Evolutionary conservation across 192 early-diverging fungal genomes (phyloP), one percentile per base, ranked within the genome.

Genomic region (Backusella westeae): DNA sequence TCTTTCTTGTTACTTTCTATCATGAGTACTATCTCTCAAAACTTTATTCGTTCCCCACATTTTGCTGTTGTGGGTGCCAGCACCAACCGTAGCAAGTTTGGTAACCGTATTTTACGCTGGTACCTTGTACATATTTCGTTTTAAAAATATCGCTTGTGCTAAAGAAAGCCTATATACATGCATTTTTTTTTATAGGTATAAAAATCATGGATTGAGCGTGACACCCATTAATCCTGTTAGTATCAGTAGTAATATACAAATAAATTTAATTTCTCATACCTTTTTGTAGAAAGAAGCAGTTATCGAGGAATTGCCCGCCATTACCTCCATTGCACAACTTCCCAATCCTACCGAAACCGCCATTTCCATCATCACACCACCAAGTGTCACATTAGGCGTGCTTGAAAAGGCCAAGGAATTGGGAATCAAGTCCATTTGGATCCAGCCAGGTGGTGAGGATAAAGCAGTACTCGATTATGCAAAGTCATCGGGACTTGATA

Each of bases 101-200:
- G 96, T 56, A 93, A 95, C 87, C 91, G 89, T 73, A 92, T 97
- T 10, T 87, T 97, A 34, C 80, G 85, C 39, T 97, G 94, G 93
- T 95, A 92, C n/a, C 21, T 63, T 21, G 14, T 4, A 14, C 19
- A 6, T 17, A 0, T 52, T 5, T 53, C 3, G 29, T 29, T 29
- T 34, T 41, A 34, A 66, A 23, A 26, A 42, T 12, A 19, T 5
- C 15, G 12, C 15, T 44, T 44, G 42, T 44, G 4, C 42, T 44
- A 44, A 44, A 17, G 42, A 39, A 39, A 10, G 0, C 38, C 6
- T 39, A 39, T 17, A 5, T 4, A 44, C 14, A 14, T 17, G 15
- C 4, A 19, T 34, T 15, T 46, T 46, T 23, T 26, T 32, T 32
- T 32, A 3, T 42, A 81, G 80, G 80, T 81, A 81, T 46, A 67